Conservation (phyloP, 306 rosid species). For the Prunus davidiana region DNA sequence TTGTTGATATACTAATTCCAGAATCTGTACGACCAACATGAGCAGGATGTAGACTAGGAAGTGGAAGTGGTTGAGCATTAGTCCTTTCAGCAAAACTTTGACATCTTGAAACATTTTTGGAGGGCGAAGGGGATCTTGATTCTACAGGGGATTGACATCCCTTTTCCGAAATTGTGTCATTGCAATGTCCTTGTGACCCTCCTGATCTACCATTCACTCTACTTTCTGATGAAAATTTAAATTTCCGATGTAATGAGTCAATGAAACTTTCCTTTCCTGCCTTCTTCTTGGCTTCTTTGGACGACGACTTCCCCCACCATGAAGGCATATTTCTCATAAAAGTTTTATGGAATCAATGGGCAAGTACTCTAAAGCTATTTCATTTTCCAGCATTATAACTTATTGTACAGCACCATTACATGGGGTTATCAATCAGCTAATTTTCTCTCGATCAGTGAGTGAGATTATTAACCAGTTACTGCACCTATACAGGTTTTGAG, state of each 20-base stretch:
- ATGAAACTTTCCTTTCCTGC: slow-evolving; percentile 74
- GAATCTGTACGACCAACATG: slow-evolving; percentile 77
- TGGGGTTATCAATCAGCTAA: neutral
- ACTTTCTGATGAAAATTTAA: slow-evolving; percentile 72
- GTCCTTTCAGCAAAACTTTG: slow-evolving; percentile 93
- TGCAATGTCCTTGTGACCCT: slow-evolving; percentile 57
- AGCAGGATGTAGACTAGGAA: slow-evolving; percentile 71
- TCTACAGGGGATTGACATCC: slow-evolving; percentile 67
- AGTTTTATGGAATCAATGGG: slow-evolving; percentile 16
- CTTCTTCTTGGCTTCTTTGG: slow-evolving; percentile 90
- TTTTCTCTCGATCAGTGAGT: neutral
- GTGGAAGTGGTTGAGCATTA: slow-evolving; percentile 91
- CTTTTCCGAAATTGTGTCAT: slow-evolving; percentile 83
- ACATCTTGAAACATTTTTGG: slow-evolving; percentile 80
- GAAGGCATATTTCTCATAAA: slow-evolving; percentile 62
- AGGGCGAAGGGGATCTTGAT: slow-evolving; percentile 92
- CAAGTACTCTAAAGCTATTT: slow-evolving; percentile 23
- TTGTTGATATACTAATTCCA: slow-evolving; percentile 65
- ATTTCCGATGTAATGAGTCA: slow-evolving; percentile 66
- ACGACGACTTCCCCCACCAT: slow-evolving; percentile 88
- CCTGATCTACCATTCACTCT: slow-evolving; percentile 58
- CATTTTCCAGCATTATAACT: slow-evolving; percentile 29
- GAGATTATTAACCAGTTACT: slow-evolving; percentile 16
- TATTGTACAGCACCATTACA: slow-evolving; percentile 4
- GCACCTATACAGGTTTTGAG: slow-evolving; percentile 8